Percentiles rank a stretch among this genome's conserved stretches.
phyloP scores from a whole-genome alignment of 345 rosid species.

The Linum lewisii region DNA sequence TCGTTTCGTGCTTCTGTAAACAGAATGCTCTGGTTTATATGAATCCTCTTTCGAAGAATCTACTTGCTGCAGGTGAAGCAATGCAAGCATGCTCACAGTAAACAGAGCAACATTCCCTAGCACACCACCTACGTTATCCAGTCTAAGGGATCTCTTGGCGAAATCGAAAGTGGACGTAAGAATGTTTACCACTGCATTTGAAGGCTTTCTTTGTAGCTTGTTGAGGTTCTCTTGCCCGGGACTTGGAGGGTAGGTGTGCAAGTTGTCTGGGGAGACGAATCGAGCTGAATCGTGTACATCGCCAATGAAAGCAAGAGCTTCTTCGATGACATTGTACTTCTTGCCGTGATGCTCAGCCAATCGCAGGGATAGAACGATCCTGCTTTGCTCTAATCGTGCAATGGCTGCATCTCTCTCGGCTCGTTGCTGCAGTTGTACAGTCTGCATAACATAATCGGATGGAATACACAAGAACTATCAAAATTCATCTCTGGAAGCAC shows the following conservation, averaged over 20 bases:
- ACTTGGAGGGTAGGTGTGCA: conserved; percentile 28
- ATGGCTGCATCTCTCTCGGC: conserved; percentile 87
- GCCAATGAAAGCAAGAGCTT: conserved; percentile 79
- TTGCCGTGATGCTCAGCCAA: conserved; percentile 78
- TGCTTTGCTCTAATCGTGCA: conserved; percentile 81
- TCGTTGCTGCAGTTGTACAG: conserved; percentile 68
- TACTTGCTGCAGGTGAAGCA: conserved; percentile 59
- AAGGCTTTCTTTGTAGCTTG: conserved; percentile 18
- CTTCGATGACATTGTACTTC: conserved; percentile 77
- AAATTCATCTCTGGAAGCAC: too few relatives aligned
- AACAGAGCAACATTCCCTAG: conserved; percentile 76
- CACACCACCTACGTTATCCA: conserved; percentile 52
- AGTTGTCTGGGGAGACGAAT: conserved; percentile 51
- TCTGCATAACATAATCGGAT: conserved; percentile 32
- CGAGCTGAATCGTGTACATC: conserved; percentile 40
- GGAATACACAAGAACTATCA: background rate
- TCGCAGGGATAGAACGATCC: conserved; percentile 78
- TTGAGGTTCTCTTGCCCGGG: conserved; percentile 27
- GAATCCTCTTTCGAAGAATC: conserved; percentile 29
- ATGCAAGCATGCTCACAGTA: conserved; percentile 62
- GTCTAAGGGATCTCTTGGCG: conserved; percentile 46
- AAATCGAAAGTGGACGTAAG: conserved; percentile 49
- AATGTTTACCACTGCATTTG: conserved; percentile 32
- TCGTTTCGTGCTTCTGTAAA: conserved; percentile 31
- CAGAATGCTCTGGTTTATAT: conserved; percentile 28